Conservation (phyloP, 768 basidiomycete species). For the Strobilomyces confusus region DNA sequence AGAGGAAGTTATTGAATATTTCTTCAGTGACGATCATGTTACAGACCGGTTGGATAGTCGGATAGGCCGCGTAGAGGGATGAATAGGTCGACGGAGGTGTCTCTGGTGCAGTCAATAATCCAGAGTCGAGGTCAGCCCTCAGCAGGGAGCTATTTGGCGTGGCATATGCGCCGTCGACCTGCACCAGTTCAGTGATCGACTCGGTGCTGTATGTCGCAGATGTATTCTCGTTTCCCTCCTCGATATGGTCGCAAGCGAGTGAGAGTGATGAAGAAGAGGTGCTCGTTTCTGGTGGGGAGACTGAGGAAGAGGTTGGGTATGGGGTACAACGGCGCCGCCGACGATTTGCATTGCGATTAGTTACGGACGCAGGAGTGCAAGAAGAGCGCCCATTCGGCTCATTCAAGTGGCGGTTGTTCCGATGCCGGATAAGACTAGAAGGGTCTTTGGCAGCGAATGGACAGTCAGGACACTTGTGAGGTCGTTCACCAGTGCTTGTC, state of each 20-base stretch:
- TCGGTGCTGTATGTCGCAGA: slow-evolving; percentile 27
- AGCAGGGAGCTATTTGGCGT: neutral
- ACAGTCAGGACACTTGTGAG: neutral
- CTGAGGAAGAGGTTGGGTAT: neutral
- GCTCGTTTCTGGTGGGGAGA: neutral
- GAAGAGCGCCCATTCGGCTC: neutral
- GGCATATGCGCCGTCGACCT: neutral
- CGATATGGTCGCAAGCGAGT: neutral
- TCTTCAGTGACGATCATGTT: neutral
- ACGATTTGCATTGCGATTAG: neutral
- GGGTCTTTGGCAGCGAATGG: neutral
- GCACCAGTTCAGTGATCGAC: neutral
- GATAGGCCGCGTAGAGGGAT: too few relatives aligned
- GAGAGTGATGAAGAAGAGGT: neutral
- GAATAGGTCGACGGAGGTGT: neutral
- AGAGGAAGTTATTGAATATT: neutral
- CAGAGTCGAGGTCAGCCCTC: neutral
- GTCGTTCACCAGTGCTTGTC: slow-evolving; percentile 8
- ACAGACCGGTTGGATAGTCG: neutral
- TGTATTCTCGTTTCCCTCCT: neutral
- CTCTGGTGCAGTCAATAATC: neutral
- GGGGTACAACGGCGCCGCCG: neutral
- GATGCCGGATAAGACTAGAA: neutral
- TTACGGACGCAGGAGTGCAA: too few relatives aligned
- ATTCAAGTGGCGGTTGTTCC: neutral